Evolutionary conservation across 495 filamentous ascomycete species (phyloP), one percentile per base, ranked within the genome.

Genomic region (Parathielavia hyrcaniae): DNA sequence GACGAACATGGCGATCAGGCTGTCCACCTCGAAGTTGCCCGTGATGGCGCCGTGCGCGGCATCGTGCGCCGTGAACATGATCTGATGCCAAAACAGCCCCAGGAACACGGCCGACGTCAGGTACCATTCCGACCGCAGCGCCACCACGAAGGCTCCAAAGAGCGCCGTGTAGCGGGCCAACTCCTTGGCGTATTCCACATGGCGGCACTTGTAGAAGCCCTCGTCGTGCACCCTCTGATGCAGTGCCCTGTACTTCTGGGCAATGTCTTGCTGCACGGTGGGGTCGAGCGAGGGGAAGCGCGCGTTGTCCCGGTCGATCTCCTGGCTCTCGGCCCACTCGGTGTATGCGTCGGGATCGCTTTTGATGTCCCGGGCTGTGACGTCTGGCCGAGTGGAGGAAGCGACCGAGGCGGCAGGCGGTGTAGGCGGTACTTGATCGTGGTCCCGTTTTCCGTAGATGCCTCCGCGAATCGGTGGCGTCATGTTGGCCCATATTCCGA

Each of bases 41-140:
- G 92, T 98, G 61, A 98, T 96, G 57, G 88, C 93, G 86, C 96
- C 95, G 70, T 98, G 93, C 7, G 90, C 91, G 43, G 93, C 89
- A 79, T 98, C 93, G 75, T 98, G 93, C 59, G 91, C 93, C 4
- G 87, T 85, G 72, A 98, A 98, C 46, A 93, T 87, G 38, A 97
- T 81, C 66, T 98, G 93, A 64, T 98, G 93, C 93, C 93, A 98
- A 66, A 96, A 83, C 43, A 81, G 76, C 13, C 92, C 93, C 47
- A 98, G 75, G 64, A 83, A 91, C 52, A 90, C 73, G 5, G 83
- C 90, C 40, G 86, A 88, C 3, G 75, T 75, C 36, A 72, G 79
- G 69, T 90, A 98, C 88, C 89, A 95, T 16, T 81, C 81, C 65
- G 73, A 73, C 3, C 71, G 79, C 4, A 98, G 77, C 58, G 84